Conservation (phyloP, 768 basidiomycete genomes). For the Leccinellum albellum region DNA sequence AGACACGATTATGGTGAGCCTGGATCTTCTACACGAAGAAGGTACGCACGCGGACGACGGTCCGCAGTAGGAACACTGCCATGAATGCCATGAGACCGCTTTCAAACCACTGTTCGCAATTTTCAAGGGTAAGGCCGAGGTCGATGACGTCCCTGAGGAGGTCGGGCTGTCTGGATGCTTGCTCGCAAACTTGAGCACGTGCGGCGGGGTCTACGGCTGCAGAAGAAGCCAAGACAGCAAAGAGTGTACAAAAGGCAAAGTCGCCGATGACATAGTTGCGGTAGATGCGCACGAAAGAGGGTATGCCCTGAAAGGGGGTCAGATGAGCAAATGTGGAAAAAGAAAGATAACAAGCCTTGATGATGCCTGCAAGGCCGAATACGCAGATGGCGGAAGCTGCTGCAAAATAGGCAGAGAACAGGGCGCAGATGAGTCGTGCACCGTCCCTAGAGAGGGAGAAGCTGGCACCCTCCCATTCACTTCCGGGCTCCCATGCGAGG, state of each 20-base stretch:
- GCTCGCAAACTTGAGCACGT: conserved; percentile 66
- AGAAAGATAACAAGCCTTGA: conserved; percentile 46
- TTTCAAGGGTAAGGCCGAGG: conserved; percentile 71
- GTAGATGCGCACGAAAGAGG: conserved; percentile 71
- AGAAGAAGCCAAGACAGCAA: conserved; percentile 54
- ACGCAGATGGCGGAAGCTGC: conserved; percentile 60
- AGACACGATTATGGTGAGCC: conserved; percentile 3
- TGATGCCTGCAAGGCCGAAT: conserved; percentile 64
- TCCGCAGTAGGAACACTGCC: conserved; percentile 55
- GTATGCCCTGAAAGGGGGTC: conserved; percentile 44
- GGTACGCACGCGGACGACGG: conserved; percentile 61
- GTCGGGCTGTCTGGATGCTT: conserved; percentile 71
- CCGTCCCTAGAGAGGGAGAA: conserved; percentile 40
- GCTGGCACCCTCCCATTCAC: conserved; percentile 46
- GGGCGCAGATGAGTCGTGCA: conserved; percentile 51
- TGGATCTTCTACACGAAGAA: background rate
- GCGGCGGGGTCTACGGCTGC: conserved; percentile 52
- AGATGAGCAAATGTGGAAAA: background rate
- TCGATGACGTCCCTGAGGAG: conserved; percentile 66
- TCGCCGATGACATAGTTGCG: conserved; percentile 80
- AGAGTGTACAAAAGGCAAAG: conserved; percentile 64
- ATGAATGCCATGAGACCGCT: conserved; percentile 58
- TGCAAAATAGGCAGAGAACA: conserved; percentile 64
- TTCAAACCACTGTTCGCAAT: conserved; percentile 78
- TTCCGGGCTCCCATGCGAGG: conserved; percentile 44